Evolutionary conservation across 176 grass and related monocot genomes (phyloP).

Genomic region (Juncus inflexus): DNA sequence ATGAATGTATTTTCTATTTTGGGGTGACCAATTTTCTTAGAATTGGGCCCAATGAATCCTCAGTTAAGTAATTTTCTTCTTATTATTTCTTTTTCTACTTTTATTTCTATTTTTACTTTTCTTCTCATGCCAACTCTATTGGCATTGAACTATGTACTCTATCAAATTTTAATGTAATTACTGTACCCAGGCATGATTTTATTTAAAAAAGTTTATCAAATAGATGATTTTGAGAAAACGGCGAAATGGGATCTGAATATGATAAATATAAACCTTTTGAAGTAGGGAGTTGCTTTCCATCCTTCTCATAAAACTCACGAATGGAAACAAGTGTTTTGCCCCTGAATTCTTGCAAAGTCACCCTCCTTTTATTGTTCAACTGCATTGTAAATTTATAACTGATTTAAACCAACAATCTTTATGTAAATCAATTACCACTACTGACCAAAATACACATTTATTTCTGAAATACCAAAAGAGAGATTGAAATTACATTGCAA

Average conservation of each 20-base stretch:
- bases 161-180: too few species aligned
- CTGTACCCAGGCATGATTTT: too few species aligned
- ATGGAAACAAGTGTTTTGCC: conserved; percentile 76
- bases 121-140: too few species aligned
- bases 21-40: too few species aligned
- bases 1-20: conserved; percentile 6
- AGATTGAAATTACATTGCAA: conserved; percentile 50
- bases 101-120: too few species aligned
- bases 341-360: conserved; percentile 66
- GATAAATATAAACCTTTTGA: conserved; percentile 49
- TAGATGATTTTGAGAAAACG: too few species aligned
- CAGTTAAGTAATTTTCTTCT: too few species aligned
- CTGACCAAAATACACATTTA: conserved; percentile 10
- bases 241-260: too few species aligned
- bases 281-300: conserved; percentile 74
- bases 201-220: too few species aligned
- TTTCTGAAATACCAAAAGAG: not conserved
- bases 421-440: not conserved
- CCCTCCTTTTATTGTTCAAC: conserved; percentile 74
- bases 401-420: conserved; percentile 29
- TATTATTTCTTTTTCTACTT: too few species aligned
- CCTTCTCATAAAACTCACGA: conserved; percentile 72
- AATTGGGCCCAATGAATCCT: too few species aligned
- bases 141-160: too few species aligned
- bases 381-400: conserved; percentile 30